A percentile compares a stretch with the other conserved stretches of the same genome.
Conservation (phyloP, 495 filamentous ascomycete species). For the Penicillium robsamsonii region DNA sequence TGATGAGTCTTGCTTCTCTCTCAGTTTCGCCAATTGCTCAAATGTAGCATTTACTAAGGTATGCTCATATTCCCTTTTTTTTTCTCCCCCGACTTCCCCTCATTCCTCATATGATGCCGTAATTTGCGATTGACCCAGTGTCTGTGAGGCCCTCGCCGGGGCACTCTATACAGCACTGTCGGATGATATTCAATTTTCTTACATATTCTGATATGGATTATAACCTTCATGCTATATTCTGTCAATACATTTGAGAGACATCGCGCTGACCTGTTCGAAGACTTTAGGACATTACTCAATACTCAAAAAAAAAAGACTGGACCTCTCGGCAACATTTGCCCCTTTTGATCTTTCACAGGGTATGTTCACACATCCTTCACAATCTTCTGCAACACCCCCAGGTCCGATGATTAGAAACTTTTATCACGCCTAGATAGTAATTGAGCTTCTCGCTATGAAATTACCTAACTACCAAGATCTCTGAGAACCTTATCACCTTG, state of each 20-base stretch:
- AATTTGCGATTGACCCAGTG: constrained; percentile 96
- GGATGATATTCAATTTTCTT: constrained; percentile 94
- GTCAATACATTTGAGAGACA: constrained; percentile 16
- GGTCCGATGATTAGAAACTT: constrained; percentile 68
- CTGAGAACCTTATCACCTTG: constrained; percentile 55
- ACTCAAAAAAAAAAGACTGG: not conserved
- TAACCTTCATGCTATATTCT: constrained; percentile 12
- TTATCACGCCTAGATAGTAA: constrained; percentile 82
- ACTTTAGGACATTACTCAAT: constrained; percentile 14
- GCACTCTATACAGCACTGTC: constrained; percentile 66
- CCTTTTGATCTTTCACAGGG: constrained; percentile 10
- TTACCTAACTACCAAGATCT: constrained; percentile 79
- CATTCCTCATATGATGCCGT: constrained; percentile 70
- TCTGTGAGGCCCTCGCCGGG: constrained; percentile 84
- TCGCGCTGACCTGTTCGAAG: constrained; percentile 32
- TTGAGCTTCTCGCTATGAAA: constrained; percentile 68
- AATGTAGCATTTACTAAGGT: constrained; percentile 22
- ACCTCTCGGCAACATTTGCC: not conserved
- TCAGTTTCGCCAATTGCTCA: constrained; percentile 4
- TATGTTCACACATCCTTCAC: constrained; percentile 17
- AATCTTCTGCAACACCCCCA: constrained; percentile 11
- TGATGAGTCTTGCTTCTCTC: constrained; percentile 6
- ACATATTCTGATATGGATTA: constrained; percentile 81
- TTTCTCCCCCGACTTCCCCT: not conserved
- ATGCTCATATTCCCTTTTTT: constrained; percentile 20